phyloP scores from a whole-genome alignment of 2,329 filamentous ascomycete genomes.

The Aspergillus sp. region DNA sequence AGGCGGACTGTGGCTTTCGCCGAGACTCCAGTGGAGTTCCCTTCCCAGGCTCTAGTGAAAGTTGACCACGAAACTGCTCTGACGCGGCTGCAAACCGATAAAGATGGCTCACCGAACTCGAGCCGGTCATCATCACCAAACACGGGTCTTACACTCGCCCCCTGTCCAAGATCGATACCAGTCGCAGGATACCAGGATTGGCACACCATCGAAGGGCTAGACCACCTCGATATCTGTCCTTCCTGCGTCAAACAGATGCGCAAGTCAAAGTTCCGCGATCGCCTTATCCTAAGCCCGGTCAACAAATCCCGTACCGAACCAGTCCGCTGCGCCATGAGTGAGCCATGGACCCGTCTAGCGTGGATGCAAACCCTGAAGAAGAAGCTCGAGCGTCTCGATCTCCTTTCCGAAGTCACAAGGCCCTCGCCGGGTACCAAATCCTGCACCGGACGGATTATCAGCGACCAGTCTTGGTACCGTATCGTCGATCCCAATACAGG shows the following conservation, averaged over 20 bases:
- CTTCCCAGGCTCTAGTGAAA: constrained; percentile 9
- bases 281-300: constrained; percentile 63
- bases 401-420: constrained; percentile 69
- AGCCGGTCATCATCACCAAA: constrained; percentile 17
- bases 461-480: constrained; percentile 70
- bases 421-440: constrained; percentile 57
- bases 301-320: constrained; percentile 55
- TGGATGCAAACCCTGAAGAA: constrained; percentile 78
- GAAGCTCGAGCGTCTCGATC: constrained; percentile 61
- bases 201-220: constrained; percentile 71
- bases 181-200: constrained; percentile 71
- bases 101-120: constrained; percentile 15
- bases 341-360: constrained; percentile 79
- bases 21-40: constrained; percentile 11
- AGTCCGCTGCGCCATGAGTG: constrained; percentile 75
- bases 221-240: constrained; percentile 78
- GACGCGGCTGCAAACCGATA: constrained; percentile 5
- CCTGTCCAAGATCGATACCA: constrained; percentile 67
- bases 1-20: constrained; percentile 22
- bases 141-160: constrained; percentile 50
- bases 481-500: constrained; percentile 67
- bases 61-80: constrained; percentile 7
- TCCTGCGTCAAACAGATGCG: constrained; percentile 74
- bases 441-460: constrained; percentile 59
- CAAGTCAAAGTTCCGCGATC: constrained; percentile 64